phyloP scores from a whole-genome alignment of 345 rosid genomes.

The Hypericum perforatum region DNA sequence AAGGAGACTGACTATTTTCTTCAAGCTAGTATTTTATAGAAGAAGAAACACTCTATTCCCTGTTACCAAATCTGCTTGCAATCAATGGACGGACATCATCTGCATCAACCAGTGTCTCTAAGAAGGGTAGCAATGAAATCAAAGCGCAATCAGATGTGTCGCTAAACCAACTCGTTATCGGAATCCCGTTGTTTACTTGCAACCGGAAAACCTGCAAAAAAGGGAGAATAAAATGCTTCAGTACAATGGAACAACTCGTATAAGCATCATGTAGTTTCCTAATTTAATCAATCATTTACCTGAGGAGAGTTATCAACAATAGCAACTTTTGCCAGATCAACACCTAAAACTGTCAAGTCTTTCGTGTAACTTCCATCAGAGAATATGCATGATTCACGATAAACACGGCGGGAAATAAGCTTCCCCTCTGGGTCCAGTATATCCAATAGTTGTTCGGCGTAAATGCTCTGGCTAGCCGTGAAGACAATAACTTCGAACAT shows the following conservation, averaged over 20 bases:
- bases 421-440: constrained; percentile 98
- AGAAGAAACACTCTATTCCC: too few relatives aligned
- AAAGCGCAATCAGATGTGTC: constrained; percentile 62
- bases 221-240: constrained; percentile 8
- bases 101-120: constrained; percentile 2
- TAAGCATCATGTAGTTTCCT: neutral
- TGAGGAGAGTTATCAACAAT: constrained; percentile 97
- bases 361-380: constrained; percentile 93
- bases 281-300: constrained; percentile 29
- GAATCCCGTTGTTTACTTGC: constrained; percentile 97
- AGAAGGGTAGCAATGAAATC: constrained; percentile 2
- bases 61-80: neutral
- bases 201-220: constrained; percentile 78
- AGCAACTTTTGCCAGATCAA: constrained; percentile 76
- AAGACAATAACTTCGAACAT: constrained; percentile 89
- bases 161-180: constrained; percentile 97
- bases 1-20: too few relatives aligned
- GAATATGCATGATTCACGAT: constrained; percentile 88
- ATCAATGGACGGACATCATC: constrained; percentile 3
- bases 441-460: constrained; percentile 92
- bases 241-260: neutral
- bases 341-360: constrained; percentile 89
- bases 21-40: too few relatives aligned
- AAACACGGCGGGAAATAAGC: constrained; percentile 84
- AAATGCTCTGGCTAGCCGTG: constrained; percentile 97